phyloP scores from a whole-genome alignment of 2,329 filamentous ascomycete species.

The Cladophialophora chaetospira region DNA sequence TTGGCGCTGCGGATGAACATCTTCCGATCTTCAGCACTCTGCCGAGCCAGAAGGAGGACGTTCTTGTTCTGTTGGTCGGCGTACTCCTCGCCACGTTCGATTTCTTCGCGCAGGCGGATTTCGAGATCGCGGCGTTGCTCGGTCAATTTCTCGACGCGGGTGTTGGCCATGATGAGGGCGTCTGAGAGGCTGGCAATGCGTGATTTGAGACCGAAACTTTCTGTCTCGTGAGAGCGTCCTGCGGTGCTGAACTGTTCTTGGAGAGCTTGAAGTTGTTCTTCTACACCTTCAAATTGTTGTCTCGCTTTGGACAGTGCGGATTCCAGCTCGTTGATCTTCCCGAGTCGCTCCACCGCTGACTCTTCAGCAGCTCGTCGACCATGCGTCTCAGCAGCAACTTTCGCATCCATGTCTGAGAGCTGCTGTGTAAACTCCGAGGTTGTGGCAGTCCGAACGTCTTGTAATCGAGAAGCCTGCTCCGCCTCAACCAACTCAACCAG shows the following conservation, averaged over 20 bases:
- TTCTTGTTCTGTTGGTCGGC: constrained; percentile 38
- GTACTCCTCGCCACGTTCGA: constrained; percentile 28
- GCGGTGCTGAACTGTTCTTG: constrained; percentile 30
- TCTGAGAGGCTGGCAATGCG: constrained; percentile 45
- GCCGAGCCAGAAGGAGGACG: constrained; percentile 35
- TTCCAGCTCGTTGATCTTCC: constrained; percentile 43
- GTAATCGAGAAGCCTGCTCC: constrained; percentile 41
- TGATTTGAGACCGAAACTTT: constrained; percentile 45
- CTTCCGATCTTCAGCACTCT: constrained; percentile 35
- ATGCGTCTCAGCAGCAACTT: constrained; percentile 39
- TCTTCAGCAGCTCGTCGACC: constrained; percentile 41
- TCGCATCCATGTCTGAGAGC: constrained; percentile 40
- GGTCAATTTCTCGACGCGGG: constrained; percentile 41
- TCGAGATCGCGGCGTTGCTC: constrained; percentile 42
- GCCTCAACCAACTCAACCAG: constrained; percentile 46
- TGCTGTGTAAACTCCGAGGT: constrained; percentile 36
- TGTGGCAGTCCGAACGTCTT: constrained; percentile 40
- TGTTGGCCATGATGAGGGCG: constrained; percentile 40
- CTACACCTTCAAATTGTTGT: constrained; percentile 40
- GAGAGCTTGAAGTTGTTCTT: constrained; percentile 39
- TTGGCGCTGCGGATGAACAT: constrained; percentile 36
- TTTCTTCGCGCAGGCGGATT: constrained; percentile 41
- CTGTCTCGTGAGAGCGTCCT: constrained; percentile 39
- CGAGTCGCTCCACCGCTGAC: constrained; percentile 39
- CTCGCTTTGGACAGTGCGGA: constrained; percentile 40